Evolutionary conservation across 2,329 filamentous ascomycete species (phyloP), one percentile per base, ranked within the genome.

Genomic region (Lomentospora prolificans): DNA sequence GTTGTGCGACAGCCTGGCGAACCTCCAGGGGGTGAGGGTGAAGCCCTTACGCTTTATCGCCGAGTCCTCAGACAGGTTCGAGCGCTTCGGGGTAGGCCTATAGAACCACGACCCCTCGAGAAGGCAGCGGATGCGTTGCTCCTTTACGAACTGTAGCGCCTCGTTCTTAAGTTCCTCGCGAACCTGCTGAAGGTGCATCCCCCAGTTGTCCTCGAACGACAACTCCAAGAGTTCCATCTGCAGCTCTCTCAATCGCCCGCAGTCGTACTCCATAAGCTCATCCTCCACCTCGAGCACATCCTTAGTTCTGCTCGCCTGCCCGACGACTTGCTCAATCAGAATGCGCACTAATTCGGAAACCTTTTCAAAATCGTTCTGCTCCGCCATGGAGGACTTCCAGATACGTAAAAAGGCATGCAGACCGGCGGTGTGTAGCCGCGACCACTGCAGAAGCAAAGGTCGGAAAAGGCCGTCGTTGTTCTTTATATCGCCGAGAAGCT

Each of bases 171-270:
- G 78, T 68, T 95, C 90, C 55, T 96, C 90, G 31, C 90, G 86
- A n/a, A 96, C 89, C 70, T 94, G 89, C 60, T 82, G 82, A 27
- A 99, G 77, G 70, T 97, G 90, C 59, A 88, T 82, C 10, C 91
- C 91, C 94, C 94, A 99, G 51, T 88, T 88, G 66, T 95, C 89
- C 67, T 97, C 92, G 65, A 97, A 97, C 0, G 90, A 89, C 60
- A 94, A 75, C 66, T 95, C 89, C 3, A 97, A 75, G 9, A 96
- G 77, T 62, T 95, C 88, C 90, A 97, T 96, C 70, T 99, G 94
- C 55, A 96, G 75, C 65, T 90, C 85, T 53, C 94, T 82, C 55
- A 97, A 75, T 39, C 84, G 81, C 48, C 79, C 75, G 62, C 90
- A 87, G 61, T 96, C 90, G 66, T 90, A 92, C 62, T 91, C 87